Base-by-base conservation (phyloP, 2,329 filamentous ascomycete species). In the Aspergillus proliferans region DNA sequence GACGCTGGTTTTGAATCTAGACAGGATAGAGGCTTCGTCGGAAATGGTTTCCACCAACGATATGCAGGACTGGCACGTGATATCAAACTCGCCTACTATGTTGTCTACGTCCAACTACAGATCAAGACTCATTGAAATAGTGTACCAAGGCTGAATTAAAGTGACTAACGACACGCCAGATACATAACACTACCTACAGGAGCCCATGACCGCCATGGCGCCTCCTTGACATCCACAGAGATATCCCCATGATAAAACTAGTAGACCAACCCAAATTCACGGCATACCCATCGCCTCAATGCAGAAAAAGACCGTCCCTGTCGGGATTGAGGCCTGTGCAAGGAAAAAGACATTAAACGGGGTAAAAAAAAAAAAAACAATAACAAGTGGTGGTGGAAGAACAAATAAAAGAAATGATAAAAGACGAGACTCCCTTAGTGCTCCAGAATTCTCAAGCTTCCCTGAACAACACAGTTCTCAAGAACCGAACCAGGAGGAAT, bases 401-500 rank as follows among this genome's bases (percentile, higher is more conserved):
- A 51, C 47, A 52, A 46, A 24, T 21, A 46, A 52, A 51, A 30
- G 15, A 47, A 47, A 53, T 18, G 24, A 45, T 36, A 46, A 18
- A 44, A 43, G 26, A 38, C 40, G 39, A 21, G 50, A 48, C 12
- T 18, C 3, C 24, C 56, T 58, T 82, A 85, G 70, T 85, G 82
- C 75, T 85, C 82, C 57, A 85, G 73, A 66, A 85, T 75, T 65
- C 83, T 78, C 81, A 98, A 82, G 73, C 90, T 95, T 66, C 93
- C 93, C 81, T 98, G 93, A 50, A 98, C 93, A 46, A 98, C 93
- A 12, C 97, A 93, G 75, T 98, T 98, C 81, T 98, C 93, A 51
- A 98, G 81, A 64, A 98, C 88, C 18, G 91, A 96, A 69, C 93
- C 93, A 18, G 93, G 92, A 47, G 93, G 93, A 62, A 98, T 86